Evolutionary conservation across 2,329 filamentous ascomycete genomes (phyloP).

Genomic region (Coccinonectria pachysandricola): DNA sequence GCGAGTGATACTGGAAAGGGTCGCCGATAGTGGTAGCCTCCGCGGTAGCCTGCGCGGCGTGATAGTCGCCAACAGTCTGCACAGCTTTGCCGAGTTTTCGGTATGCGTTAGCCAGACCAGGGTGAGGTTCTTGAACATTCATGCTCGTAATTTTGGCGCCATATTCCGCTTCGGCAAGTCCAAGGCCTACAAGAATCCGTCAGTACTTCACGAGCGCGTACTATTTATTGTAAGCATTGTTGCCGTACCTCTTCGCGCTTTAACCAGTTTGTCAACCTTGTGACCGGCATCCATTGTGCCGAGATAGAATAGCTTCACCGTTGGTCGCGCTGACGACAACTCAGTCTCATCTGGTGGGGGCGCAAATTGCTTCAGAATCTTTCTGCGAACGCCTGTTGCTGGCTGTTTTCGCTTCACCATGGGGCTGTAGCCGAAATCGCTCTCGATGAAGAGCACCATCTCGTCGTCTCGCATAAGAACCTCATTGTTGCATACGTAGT

Average conservation of each 20-base stretch:
- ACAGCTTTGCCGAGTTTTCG: conserved; percentile 90
- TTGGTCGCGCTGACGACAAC: conserved; percentile 75
- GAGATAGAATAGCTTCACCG: conserved; percentile 92
- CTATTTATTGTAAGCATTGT: too few relatives aligned
- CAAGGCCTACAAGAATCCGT: conserved; percentile 70
- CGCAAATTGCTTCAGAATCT: conserved; percentile 96
- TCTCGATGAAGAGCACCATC: conserved; percentile 97
- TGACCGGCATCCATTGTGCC: conserved; percentile 95
- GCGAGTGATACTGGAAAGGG: conserved; percentile 86
- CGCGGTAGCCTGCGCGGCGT: conserved; percentile 90
- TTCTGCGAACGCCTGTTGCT: conserved; percentile 86
- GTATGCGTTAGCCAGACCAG: conserved; percentile 80
- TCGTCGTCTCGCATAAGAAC: conserved; percentile 92
- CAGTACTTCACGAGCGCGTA: too few relatives aligned
- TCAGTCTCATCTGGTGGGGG: conserved; percentile 96
- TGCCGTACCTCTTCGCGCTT: conserved; percentile 73
- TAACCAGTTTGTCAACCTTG: conserved; percentile 91
- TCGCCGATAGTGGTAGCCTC: conserved; percentile 93
- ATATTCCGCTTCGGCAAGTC: conserved; percentile 84
- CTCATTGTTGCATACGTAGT: conserved; percentile 84
- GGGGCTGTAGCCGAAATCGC: conserved; percentile 95
- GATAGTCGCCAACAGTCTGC: conserved; percentile 87
- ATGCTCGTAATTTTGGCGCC: conserved; percentile 82
- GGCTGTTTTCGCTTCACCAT: conserved; percentile 94
- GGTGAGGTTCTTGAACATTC: conserved; percentile 82